Evolutionary conservation across 176 grass and related monocot genomes (phyloP).

Genomic region (Hsuehochloa calcarea): DNA sequence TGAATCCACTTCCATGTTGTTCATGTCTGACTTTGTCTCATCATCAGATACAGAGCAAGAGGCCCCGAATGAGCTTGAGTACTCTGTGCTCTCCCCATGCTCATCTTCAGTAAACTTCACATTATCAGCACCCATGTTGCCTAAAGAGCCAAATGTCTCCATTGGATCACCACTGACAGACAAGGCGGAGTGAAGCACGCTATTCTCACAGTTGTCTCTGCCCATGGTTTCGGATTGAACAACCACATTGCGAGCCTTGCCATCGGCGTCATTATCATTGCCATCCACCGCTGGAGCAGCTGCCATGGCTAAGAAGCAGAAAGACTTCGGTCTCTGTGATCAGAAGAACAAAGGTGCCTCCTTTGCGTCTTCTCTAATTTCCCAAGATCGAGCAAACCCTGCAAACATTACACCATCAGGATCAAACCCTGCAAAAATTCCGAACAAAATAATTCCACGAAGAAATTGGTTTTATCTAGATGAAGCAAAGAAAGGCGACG

Average conservation of each 20-base stretch:
- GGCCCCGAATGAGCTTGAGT: conserved; percentile 78
- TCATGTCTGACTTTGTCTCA: conserved; percentile 31
- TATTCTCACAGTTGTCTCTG: not conserved
- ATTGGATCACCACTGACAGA: not conserved
- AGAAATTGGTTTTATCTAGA: no score
- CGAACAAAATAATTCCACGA: no score
- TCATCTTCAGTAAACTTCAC: not conserved
- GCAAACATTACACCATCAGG: no score
- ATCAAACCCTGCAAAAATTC: not conserved
- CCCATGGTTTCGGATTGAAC: not conserved
- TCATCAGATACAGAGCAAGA: conserved; percentile 51
- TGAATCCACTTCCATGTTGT: conserved; percentile 57
- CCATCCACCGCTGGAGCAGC: not conserved
- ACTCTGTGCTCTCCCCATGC: conserved; percentile 55
- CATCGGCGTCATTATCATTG: not conserved
- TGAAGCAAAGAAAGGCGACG: no score
- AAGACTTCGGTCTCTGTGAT: not conserved
- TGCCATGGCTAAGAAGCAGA: conserved; percentile 13
- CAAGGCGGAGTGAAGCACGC: not conserved
- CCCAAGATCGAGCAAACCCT: conserved; percentile 6
- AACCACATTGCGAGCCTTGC: not conserved
- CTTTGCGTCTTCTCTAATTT: not conserved
- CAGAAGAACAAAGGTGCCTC: not conserved
- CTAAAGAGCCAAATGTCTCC: not conserved
- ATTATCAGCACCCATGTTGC: not conserved